phyloP scores from a whole-genome alignment of 805 yeast genomes.

The Naumovozyma castellii region DNA sequence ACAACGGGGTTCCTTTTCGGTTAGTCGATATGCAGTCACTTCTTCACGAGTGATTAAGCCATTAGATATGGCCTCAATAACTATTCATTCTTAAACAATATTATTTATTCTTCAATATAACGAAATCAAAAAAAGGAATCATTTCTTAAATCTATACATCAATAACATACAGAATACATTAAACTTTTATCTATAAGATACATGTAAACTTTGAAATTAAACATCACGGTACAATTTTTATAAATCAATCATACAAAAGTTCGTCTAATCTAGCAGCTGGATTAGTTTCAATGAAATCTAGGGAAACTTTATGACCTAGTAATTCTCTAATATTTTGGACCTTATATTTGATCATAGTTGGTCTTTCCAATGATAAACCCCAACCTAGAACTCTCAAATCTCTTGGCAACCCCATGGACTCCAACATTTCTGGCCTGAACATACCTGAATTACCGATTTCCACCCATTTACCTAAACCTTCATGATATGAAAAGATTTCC shows the following conservation, averaged over 20 bases:
- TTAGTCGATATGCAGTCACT: constrained; percentile 7
- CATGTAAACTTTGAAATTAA: background rate
- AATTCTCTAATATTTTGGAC: constrained; percentile 93
- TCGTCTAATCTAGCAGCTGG: constrained; percentile 97
- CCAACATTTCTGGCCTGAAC: constrained; percentile 99
- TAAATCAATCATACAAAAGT: constrained; percentile 36
- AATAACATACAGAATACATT: too few species aligned
- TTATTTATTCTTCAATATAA: background rate
- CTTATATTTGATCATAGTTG: constrained; percentile 97
- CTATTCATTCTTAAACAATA: background rate
- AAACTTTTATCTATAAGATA: background rate
- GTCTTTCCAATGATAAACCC: constrained; percentile 96
- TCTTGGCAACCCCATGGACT: constrained; percentile 94
- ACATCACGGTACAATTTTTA: background rate
- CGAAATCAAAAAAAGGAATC: background rate
- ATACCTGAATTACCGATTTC: constrained; percentile 99
- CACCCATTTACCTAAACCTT: constrained; percentile 92
- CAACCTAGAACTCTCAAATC: constrained; percentile 91
- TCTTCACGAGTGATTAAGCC: too few species aligned
- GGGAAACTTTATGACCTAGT: constrained; percentile 91
- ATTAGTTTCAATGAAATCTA: constrained; percentile 88
- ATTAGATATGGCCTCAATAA: constrained; percentile 4
- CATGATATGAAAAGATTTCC: constrained; percentile 96
- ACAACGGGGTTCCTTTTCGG: constrained; percentile 25
- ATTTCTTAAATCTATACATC: background rate